Evolutionary conservation across 345 rosid genomes (phyloP).

Genomic region (Leavenworthia alabamica): DNA sequence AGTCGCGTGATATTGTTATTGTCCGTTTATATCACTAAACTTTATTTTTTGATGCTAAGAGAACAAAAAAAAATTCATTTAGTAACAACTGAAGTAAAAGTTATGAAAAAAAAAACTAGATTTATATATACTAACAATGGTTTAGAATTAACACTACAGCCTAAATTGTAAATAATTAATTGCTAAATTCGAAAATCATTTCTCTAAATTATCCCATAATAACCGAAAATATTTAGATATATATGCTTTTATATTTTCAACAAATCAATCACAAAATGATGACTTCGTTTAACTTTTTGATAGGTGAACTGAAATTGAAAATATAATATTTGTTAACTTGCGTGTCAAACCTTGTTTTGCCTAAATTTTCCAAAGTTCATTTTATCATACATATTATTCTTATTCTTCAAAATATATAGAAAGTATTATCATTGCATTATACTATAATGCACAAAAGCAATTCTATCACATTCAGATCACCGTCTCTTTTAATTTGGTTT

Average conservation of each 20-base stretch:
- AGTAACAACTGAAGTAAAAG: not conserved
- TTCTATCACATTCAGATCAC: not conserved
- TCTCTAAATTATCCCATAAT: not conserved
- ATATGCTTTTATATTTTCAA: not conserved
- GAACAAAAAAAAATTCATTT: not conserved
- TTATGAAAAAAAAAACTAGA: not conserved
- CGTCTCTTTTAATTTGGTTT: not conserved
- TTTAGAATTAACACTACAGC: not conserved
- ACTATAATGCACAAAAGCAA: not conserved
- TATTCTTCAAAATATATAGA: not conserved
- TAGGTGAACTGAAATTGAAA: not conserved
- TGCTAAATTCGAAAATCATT: not conserved
- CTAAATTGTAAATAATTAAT: too few species aligned
- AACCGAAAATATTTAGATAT: not conserved
- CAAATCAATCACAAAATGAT: not conserved
- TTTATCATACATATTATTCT: not conserved
- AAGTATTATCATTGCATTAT: not conserved
- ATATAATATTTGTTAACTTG: not conserved
- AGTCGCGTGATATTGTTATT: not conserved
- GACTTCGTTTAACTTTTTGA: not conserved
- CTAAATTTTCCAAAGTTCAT: not conserved
- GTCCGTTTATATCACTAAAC: not conserved
- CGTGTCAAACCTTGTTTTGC: constrained; percentile 9
- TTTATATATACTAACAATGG: too few species aligned
- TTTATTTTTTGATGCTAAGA: not conserved